A percentile compares a stretch with the other conserved stretches of the same genome.
These are phyloP conservation scores for Nicotiana otophora DNA, from an alignment of 257 asterid genomes.

Conservation along the genomic window DNA sequence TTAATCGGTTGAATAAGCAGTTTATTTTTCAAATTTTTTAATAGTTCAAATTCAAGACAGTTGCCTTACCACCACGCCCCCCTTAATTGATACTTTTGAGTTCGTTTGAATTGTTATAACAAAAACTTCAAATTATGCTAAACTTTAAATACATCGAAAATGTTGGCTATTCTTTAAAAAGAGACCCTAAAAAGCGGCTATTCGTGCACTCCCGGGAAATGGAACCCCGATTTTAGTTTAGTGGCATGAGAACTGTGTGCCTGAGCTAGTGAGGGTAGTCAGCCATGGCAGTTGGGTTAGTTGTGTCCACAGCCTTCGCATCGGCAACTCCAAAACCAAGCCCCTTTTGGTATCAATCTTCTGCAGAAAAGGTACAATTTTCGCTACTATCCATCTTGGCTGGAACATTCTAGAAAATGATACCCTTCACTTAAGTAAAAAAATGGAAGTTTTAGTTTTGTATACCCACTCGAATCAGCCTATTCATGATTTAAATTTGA, in stretches of 20 bases:
- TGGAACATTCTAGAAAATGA: neutral
- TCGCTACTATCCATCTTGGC: neutral
- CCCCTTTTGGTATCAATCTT: neutral
- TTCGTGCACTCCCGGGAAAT: too few species aligned
- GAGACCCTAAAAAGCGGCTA: too few species aligned
- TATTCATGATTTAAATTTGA: too few species aligned
- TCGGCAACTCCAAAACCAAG: neutral
- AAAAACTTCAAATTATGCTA: too few species aligned
- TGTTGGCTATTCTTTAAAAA: too few species aligned
- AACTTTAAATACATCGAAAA: too few species aligned
- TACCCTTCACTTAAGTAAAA: neutral
- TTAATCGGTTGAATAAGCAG: too few species aligned
- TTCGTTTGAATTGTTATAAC: too few species aligned
- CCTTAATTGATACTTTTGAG: too few species aligned
- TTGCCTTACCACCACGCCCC: too few species aligned
- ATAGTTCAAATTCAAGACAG: too few species aligned
- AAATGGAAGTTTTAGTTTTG: neutral
- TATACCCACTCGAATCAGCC: neutral
- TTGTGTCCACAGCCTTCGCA: neutral
- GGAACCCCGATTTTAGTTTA: neutral
- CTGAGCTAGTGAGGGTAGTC: neutral
- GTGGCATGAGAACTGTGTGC: neutral
- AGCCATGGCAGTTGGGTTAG: neutral
- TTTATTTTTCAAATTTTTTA: too few species aligned
- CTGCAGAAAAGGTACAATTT: neutral